Percentiles rank a stretch among this genome's conserved stretches.
Evolutionary conservation across 495 filamentous ascomycete genomes (phyloP).

Genomic region (Daldinia concentrica): DNA sequence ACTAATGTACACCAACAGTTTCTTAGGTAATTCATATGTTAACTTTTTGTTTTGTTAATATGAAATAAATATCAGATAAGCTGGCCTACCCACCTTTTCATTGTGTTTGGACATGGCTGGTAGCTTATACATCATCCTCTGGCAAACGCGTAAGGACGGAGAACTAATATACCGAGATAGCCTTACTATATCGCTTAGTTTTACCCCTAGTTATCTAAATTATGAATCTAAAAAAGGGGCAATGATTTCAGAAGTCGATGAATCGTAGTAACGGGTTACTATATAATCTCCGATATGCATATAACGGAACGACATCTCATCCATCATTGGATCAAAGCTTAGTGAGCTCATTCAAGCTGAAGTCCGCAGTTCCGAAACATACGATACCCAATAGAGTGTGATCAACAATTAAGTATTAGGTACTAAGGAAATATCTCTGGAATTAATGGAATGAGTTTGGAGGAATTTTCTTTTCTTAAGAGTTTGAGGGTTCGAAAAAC

Average conservation of each 20-base stretch:
- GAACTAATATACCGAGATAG: too few species aligned
- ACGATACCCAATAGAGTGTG: conserved; percentile 12
- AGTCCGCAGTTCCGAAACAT: conserved; percentile 16
- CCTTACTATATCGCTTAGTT: too few species aligned
- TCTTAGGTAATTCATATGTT: too few species aligned
- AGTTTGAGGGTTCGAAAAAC: background rate
- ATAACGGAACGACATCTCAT: conserved; percentile 8
- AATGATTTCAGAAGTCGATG: background rate
- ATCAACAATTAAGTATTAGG: background rate
- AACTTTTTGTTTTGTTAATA: too few species aligned
- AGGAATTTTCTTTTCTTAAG: background rate
- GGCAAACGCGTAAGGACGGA: too few species aligned
- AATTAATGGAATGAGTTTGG: background rate
- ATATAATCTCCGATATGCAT: conserved; percentile 5
- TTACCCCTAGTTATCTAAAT: background rate
- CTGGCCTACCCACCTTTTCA: too few species aligned
- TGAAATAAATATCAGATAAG: too few species aligned
- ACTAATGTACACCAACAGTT: too few species aligned
- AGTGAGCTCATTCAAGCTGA: conserved; percentile 13
- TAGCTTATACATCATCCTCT: too few species aligned
- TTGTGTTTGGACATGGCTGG: too few species aligned
- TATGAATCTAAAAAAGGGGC: background rate
- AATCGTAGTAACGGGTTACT: background rate
- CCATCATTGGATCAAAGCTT: conserved; percentile 6
- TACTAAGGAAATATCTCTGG: background rate